Base-by-base conservation (phyloP, 2,329 filamentous ascomycete genomes). In the Dactylella cylindrospora region DNA sequence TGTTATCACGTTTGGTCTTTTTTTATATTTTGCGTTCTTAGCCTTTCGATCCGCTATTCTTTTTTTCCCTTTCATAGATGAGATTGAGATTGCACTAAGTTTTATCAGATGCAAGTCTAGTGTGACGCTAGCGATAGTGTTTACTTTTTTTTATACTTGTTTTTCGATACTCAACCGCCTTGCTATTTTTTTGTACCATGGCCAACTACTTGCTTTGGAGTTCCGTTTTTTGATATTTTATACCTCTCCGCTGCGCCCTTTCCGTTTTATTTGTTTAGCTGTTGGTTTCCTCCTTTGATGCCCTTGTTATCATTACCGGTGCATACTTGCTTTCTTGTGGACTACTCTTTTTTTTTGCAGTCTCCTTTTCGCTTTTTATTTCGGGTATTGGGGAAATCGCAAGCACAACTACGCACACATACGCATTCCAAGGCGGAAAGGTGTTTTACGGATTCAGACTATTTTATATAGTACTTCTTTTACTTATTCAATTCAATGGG, bases 191-290 rank as follows among this genome's bases (percentile, higher is more conserved):
- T 50, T 39, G 23, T 28, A 32, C 35, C 36, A 31, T 53, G 55
- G 53, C 43, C 49, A 49, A 61, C 41, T 36, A 5, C 25, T 29
- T 36, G 38, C 41, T 59, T 45, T 26, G 54, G 54, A 60, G 54
- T 60, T 60, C 41, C 19, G 36, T 47, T 40, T 31, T 31, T 19
- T 17, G 38, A 32, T 17, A 26, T 40, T 8, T 36, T 50, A 61
- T 61, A 61, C 55, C 55, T 61, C 55, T 61, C 55, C 55, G 55
- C 55, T 61, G 55, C 55, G 47, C 53, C 55, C 47, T 61, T 53
- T 43, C 22, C 10, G 1, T 9, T 46, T 20, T 52, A 26, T 35
- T 35, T 47, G 12, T 40, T 44, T 35, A 19, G 5, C 7, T 46
- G 29, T 50, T 45, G 31, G 19, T 51, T 38, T 51, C 26, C 32